Evolutionary conservation across 1,284 basidiomycete species (phyloP), one percentile per base, ranked within the genome.

Genomic region (Tylopilus orsonianus): DNA sequence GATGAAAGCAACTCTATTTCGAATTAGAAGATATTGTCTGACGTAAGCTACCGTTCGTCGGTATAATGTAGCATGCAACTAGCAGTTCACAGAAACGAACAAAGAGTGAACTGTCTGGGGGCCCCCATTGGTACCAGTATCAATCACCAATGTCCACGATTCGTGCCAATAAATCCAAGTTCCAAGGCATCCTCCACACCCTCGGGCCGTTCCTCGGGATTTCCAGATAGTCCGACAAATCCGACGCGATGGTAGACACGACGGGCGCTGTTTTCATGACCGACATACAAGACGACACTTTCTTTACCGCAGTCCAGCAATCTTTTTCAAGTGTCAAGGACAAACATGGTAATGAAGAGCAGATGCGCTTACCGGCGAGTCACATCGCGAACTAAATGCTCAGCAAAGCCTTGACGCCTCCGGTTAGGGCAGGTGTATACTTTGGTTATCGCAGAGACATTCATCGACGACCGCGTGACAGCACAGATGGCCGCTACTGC

Each of bases 401-500:
- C 72, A 9, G 78, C 78, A 57, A 71, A 77, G 2, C 77, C 72
- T 9, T 53, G 64, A 39, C 69, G 65, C 46, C 78, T 62, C 68
- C 70, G 77, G 7, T 50, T 32, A 0, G 70, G 68, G 46, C 70
- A 66, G 6, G 78, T 79, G 50, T 70, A 78, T 4, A 78, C 77
- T 56, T 80, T 80, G 10, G 75, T 75, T 46, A 79, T 75, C 1
- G 71, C 73, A 4, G 73, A 70, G 6, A 78, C 71, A 8, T 61
- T 64, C 12, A 65, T 60, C 20, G 70, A 74, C 8, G 67, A 66
- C 8, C 77, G 63, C 0, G 77, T 78, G 5, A 71, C 67, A 8
- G 83, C 84, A 2, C 81, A 84, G 24, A 89, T 79, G 7, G 77
- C 87, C 0, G 85, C 80, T 30, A 88, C 71, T 9, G 56, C 57